These are phyloP conservation scores for Farysia itapuensis DNA, from an alignment of 1,284 basidiomycete species.

Conservation along the genomic window DNA sequence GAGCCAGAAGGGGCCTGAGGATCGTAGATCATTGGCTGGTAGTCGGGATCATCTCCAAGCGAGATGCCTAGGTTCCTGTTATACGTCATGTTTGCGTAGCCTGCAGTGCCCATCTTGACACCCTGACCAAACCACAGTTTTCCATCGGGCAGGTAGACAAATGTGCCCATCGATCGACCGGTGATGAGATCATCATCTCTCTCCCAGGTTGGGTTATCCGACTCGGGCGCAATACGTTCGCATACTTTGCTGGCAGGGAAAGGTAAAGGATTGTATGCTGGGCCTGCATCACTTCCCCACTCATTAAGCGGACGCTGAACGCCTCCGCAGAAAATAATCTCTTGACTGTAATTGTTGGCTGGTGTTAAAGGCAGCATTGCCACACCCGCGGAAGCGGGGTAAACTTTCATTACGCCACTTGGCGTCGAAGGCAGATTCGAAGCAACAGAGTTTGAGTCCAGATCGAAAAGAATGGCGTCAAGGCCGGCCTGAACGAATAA, in stretches of 20 bases:
- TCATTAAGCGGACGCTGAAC: slow-evolving; percentile 63
- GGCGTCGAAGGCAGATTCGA: slow-evolving; percentile 19
- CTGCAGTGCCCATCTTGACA: slow-evolving; percentile 63
- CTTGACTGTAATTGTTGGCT: slow-evolving; percentile 81
- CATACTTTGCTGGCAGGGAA: slow-evolving; percentile 36
- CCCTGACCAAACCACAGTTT: slow-evolving; percentile 59
- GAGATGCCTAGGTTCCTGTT: slow-evolving; percentile 53
- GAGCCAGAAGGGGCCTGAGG: slow-evolving; percentile 66
- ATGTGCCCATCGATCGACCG: slow-evolving; percentile 48
- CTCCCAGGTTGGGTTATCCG: slow-evolving; percentile 22
- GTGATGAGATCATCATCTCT: slow-evolving; percentile 44
- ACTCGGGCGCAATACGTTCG: slow-evolving; percentile 44
- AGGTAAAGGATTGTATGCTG: slow-evolving; percentile 30
- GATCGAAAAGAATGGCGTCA: slow-evolving; percentile 27
- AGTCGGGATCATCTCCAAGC: slow-evolving; percentile 65
- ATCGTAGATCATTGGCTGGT: slow-evolving; percentile 74
- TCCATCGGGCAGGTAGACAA: slow-evolving; percentile 74
- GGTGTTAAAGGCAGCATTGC: slow-evolving; percentile 88
- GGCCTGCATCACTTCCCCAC: slow-evolving; percentile 47
- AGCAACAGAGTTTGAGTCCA: slow-evolving; percentile 14
- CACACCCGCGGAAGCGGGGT: slow-evolving; percentile 85
- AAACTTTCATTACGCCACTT: slow-evolving; percentile 63
- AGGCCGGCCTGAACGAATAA: slow-evolving; percentile 48
- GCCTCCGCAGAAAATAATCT: slow-evolving; percentile 85
- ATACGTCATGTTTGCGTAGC: slow-evolving; percentile 75